Evolutionary conservation across 768 basidiomycete species (phyloP).

Genomic region (Lactarius hatsudake): DNA sequence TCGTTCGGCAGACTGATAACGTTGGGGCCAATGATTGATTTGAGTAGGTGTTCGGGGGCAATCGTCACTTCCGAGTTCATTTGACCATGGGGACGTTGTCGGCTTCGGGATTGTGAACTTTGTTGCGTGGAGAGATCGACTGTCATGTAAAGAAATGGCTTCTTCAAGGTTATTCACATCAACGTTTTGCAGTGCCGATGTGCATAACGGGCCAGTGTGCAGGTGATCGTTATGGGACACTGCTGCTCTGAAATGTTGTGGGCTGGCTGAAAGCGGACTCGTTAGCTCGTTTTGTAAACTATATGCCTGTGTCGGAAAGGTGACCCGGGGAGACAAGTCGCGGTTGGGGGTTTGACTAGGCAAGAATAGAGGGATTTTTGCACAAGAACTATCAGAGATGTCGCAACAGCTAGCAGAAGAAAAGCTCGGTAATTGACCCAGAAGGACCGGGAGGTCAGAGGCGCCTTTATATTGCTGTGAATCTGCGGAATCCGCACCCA

Average conservation of each 20-base stretch:
- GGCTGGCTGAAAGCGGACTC: not conserved
- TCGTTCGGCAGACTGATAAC: not conserved
- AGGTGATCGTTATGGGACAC: not conserved
- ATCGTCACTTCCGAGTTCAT: not conserved
- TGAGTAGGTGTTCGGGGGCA: not conserved
- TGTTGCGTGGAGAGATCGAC: not conserved
- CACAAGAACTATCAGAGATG: not conserved
- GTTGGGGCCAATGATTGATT: not conserved
- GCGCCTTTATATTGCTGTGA: not conserved
- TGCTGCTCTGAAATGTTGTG: not conserved
- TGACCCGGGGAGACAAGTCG: not conserved
- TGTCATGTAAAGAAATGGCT: not conserved
- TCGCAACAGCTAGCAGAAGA: not conserved
- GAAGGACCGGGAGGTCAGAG: not conserved
- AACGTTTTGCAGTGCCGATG: not conserved
- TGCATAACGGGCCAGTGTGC: not conserved
- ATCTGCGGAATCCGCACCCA: not conserved
- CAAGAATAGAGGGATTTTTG: constrained; percentile 14
- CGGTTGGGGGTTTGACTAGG: constrained; percentile 21
- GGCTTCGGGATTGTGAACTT: not conserved
- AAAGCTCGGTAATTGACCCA: not conserved
- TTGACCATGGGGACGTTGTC: not conserved
- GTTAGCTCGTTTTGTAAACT: not conserved
- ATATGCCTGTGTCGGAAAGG: not conserved
- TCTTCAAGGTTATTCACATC: not conserved